Conservation (phyloP, 2,329 filamentous ascomycete genomes). For the Lojkania enalia region DNA sequence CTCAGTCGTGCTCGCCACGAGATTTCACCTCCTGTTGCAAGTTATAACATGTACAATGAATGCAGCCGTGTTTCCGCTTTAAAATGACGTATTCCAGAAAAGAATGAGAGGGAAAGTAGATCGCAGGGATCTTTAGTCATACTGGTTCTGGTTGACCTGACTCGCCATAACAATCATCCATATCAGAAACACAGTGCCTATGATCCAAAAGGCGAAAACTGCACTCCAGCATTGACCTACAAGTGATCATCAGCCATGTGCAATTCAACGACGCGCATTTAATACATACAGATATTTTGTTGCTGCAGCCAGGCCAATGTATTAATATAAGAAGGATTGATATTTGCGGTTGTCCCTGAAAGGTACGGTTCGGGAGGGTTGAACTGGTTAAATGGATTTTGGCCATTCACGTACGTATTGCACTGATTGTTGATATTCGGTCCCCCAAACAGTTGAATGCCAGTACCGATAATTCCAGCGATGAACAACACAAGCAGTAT, state of each 20-base stretch:
- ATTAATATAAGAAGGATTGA: too few relatives aligned
- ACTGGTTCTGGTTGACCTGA: conserved; percentile 56
- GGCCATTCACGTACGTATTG: conserved; percentile 58
- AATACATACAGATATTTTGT: conserved; percentile 60
- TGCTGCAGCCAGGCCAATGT: conserved; percentile 67
- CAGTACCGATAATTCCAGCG: conserved; percentile 64
- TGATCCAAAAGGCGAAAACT: conserved; percentile 65
- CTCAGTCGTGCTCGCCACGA: neutral
- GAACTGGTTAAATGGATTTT: conserved; percentile 53
- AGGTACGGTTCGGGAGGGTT: too few relatives aligned
- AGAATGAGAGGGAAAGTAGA: neutral
- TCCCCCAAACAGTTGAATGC: conserved; percentile 62
- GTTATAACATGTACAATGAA: neutral
- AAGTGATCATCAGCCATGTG: neutral
- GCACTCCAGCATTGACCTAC: conserved; percentile 65
- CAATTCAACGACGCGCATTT: neutral
- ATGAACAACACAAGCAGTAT: conserved; percentile 65
- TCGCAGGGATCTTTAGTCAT: conserved; percentile 28
- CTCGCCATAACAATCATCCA: conserved; percentile 68
- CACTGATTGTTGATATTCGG: conserved; percentile 63
- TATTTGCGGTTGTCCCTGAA: too few relatives aligned
- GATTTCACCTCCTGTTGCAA: neutral
- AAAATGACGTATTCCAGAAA: neutral
- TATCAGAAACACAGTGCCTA: conserved; percentile 64
- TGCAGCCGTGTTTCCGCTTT: neutral